Base-by-base conservation (phyloP, 2,329 filamentous ascomycete species). In the Aspergillus fumigatiaffinis region DNA sequence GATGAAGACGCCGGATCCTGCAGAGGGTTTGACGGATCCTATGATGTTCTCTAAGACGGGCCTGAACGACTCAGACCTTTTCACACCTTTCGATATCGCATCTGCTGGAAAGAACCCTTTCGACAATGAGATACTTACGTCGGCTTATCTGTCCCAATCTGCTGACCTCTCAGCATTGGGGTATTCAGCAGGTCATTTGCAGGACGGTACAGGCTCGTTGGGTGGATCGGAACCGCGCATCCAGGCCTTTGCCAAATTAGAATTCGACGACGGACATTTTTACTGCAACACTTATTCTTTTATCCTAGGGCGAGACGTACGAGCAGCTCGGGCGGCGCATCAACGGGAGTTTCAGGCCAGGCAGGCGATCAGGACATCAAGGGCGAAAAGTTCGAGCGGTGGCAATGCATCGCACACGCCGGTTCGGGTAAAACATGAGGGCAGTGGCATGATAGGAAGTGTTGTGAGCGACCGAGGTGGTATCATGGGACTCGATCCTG, bases 221-320 rank as follows among this genome's bases (percentile, higher is more conserved):
- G 67, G 70, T 20, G 75, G 74, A 17, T 77, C 75, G 1, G 75
- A 77, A 59, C 75, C 75, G 49, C 70, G 73, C 50, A 82, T 85
- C 59, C 79, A 82, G 61, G 85, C 84, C 35, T 87, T 84, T 71
- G 85, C 85, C 44, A 85, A 86, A 68, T 77, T 88, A 50, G 81
- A 83, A 65, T 87, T 88, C 68, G 79, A 83, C 52, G 85, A 88
- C 71, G 84, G 85, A 53, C 83, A 85, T 66, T 87, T 85, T 68
- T 87, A 86, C 67, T 83, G 87, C 73, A 85, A 83, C 61, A 87
- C 84, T 5, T 84, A 84, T 64, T 81, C 82, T 29, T 82, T 87
- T 56, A 80, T 84, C 52, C 75, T 88, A n/a, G 84, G 84, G 46
- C 82, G 85, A 68, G 84, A 87, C 71, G 77, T 84, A 50, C 77